Evolutionary conservation across 1,139 yeast species (phyloP).

Genomic region (Sugiyamaella xylanicola): DNA sequence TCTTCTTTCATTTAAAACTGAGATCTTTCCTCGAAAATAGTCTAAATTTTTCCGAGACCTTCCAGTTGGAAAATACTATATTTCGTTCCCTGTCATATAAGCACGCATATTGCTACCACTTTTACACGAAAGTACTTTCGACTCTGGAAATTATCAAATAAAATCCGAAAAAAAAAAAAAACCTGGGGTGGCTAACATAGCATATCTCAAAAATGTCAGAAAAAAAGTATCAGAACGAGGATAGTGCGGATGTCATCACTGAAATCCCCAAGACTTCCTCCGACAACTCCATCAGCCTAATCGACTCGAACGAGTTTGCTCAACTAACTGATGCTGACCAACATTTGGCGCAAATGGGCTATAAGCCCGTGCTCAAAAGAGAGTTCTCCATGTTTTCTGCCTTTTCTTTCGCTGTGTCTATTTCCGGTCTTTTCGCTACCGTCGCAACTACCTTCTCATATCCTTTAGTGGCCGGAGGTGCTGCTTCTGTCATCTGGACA

Average conservation of each 20-base stretch:
- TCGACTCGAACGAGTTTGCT: conserved; percentile 24
- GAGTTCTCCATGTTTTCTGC: conserved; percentile 58
- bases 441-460: conserved; percentile 54
- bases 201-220: conserved; percentile 5
- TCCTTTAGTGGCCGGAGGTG: conserved; percentile 55
- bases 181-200: background rate
- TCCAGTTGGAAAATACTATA: no score
- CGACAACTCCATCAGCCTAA: conserved; percentile 16
- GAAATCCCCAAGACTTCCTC: conserved; percentile 14
- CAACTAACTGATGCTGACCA: conserved; percentile 28
- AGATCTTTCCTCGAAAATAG: background rate
- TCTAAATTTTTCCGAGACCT: background rate
- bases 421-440: conserved; percentile 60
- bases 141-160: background rate
- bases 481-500: conserved; percentile 49
- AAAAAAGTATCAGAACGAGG: conserved; percentile 5
- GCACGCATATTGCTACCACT: background rate
- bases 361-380: conserved; percentile 48
- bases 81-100: no score
- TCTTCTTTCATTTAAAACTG: background rate
- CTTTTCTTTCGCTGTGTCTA: conserved; percentile 53
- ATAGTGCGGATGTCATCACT: background rate
- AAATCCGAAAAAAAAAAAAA: background rate
- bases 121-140: background rate
- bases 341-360: conserved; percentile 34